Conservation (phyloP, 2,329 filamentous ascomycete genomes). For the Bipolaris zeicola region DNA sequence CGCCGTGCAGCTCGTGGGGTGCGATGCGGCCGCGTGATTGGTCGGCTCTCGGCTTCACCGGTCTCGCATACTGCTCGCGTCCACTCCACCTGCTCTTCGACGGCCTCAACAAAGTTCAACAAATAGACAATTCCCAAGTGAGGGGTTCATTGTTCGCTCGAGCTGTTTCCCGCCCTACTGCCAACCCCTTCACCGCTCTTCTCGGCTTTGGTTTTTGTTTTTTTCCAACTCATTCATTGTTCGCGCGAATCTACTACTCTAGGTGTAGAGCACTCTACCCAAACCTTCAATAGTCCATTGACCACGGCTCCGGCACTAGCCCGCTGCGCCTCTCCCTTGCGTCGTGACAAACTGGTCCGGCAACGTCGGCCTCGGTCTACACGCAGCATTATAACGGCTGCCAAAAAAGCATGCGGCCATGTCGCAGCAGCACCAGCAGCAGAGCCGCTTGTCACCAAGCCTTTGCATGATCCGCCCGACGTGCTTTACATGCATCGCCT, state of each 20-base stretch:
- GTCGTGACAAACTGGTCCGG: conserved; percentile 4
- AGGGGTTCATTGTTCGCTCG: conserved; percentile 30
- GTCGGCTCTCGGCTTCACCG: conserved; percentile 30
- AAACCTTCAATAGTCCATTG: no score
- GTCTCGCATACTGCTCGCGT: conserved; percentile 28
- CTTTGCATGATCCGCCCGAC: conserved; percentile 43
- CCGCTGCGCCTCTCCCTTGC: conserved; percentile 7
- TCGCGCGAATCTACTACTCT: no score
- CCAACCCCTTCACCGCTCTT: conserved; percentile 43
- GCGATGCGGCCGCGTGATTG: conserved; percentile 29
- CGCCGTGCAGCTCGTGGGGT: conserved; percentile 44
- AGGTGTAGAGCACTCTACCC: neutral
- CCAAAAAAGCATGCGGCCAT: conserved; percentile 30
- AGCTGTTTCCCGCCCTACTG: conserved; percentile 35
- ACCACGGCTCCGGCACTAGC: conserved; percentile 15
- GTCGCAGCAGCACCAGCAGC: conserved; percentile 30
- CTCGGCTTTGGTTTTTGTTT: conserved; percentile 9
- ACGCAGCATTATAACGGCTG: conserved; percentile 35
- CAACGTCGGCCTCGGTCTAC: conserved; percentile 26
- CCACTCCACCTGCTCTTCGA: conserved; percentile 35
- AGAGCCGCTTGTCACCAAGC: conserved; percentile 34
- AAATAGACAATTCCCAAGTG: conserved; percentile 23
- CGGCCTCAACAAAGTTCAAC: conserved; percentile 26
- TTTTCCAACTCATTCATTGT: conserved; percentile 16
- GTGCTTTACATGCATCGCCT: conserved; percentile 41